These are phyloP conservation scores for Metschnikowia similis DNA, from an alignment of 805 yeast species.

Conservation along the genomic window DNA sequence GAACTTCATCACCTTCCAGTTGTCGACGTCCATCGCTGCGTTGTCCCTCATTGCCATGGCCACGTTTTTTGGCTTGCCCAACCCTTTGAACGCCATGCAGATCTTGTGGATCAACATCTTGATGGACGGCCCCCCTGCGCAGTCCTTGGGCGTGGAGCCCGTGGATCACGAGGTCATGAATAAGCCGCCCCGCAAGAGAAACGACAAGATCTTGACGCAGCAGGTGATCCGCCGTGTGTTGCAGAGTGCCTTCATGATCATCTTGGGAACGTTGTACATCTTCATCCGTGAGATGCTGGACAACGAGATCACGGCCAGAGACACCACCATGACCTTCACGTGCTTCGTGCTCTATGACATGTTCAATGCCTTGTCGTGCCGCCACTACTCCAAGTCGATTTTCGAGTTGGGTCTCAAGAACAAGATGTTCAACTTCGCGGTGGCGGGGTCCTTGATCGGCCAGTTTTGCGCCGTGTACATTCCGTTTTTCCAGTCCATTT, in stretches of 20 bases:
- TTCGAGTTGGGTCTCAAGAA: conserved; percentile 79
- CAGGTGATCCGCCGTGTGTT: conserved; percentile 67
- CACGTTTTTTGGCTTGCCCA: conserved; percentile 82
- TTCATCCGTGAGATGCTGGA: conserved; percentile 86
- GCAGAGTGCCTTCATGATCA: conserved; percentile 72
- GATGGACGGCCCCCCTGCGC: conserved; percentile 99
- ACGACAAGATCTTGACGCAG: conserved; percentile 75
- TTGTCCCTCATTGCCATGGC: conserved; percentile 82
- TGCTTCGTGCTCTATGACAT: conserved; percentile 94
- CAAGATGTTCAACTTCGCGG: conserved; percentile 91
- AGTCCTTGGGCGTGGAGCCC: conserved; percentile 94
- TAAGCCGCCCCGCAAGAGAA: conserved; percentile 90
- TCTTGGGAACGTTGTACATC: conserved; percentile 81
- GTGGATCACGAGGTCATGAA: conserved; percentile 95
- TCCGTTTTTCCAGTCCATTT: conserved; percentile 86
- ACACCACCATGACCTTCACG: conserved; percentile 98
- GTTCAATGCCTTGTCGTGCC: conserved; percentile 94
- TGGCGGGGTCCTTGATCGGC: conserved; percentile 80
- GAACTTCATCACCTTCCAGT: conserved; percentile 89
- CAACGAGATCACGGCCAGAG: conserved; percentile 80
- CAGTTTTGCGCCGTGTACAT: conserved; percentile 91
- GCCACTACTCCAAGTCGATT: conserved; percentile 80
- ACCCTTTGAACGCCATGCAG: conserved; percentile 97
- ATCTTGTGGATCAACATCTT: conserved; percentile 94
- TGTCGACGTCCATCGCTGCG: conserved; percentile 95